Base-by-base conservation (phyloP, 345 rosid species). In the Acer yangbiense region DNA sequence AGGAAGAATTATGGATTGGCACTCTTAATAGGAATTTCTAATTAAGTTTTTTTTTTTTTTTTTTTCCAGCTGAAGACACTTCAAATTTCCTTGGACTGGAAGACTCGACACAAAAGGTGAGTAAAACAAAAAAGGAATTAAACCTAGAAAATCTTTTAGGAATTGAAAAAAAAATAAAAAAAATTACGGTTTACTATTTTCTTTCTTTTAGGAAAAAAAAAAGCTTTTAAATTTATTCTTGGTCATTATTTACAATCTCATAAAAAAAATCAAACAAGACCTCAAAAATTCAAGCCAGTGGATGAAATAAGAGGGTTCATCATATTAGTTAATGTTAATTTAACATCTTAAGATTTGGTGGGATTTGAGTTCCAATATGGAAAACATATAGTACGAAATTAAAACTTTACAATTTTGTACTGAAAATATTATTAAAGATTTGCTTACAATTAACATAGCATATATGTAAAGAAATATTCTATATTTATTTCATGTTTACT, bases 281-380 rank as follows among this genome's bases (percentile, higher is more conserved):
- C 46, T 43, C 25, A 32, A 32, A 65, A 35, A 11, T 65, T 65
- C 69, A 35, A 32, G 3, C 39, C 16, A 17, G 4, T n/a, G 39
- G 68, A 9, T 17, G 41, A 25, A 43, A 11, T 3, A 4, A 67
- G 52, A 43, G 29, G 71, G 14, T n/a, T n/a, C 50, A 17, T 35
- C 5, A 50, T 3, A 8, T 35, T 35, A 35, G 6, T 43, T 43
- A 41, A 48, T 48, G 14, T 48, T 17, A 43, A 20, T n/a, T 10
- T 10, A n/a, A 50, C 55, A 50, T 50, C 17, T 13, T 12, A 54
- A 61, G 32, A 14, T 17, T 25, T 14, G 9, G 9, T 4, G 12
- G 68, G 65, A 58, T 57, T 72, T 71, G 62, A 54, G 39, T 71
- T 71, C 21, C 58, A 8, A 41, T 39, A 44, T 57, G 58, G 25